Percentiles rank a stretch among this genome's conserved stretches.
Conservation (phyloP, 352 stramenopile species). For the Phytopythium chamaehyphon region DNA sequence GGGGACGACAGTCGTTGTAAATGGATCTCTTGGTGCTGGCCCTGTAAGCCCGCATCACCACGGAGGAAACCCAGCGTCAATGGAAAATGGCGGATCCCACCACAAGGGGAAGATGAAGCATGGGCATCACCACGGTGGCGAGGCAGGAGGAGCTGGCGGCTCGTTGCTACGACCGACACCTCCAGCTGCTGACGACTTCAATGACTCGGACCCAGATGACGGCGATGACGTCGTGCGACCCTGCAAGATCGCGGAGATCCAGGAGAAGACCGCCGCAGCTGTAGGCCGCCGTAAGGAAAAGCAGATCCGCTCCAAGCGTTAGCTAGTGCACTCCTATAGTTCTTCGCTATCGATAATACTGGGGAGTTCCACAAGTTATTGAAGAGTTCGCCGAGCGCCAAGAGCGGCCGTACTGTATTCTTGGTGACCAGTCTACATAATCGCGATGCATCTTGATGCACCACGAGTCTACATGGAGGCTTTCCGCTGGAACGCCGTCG, state of each 20-base stretch:
- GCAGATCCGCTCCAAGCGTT: slow-evolving; percentile 44
- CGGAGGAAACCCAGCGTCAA: neutral
- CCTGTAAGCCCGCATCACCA: slow-evolving; percentile 11
- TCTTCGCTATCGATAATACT: too few species aligned
- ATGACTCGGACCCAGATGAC: slow-evolving; percentile 72
- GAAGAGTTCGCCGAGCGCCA: too few species aligned
- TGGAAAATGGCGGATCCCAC: slow-evolving; percentile 4
- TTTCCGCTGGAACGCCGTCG: slow-evolving; percentile 43
- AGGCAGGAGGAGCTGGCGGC: slow-evolving; percentile 7
- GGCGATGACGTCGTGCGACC: slow-evolving; percentile 55
- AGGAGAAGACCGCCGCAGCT: slow-evolving; percentile 66
- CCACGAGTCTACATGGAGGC: slow-evolving; percentile 32
- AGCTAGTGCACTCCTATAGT: neutral
- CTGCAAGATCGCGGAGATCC: slow-evolving; percentile 75
- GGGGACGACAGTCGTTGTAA: slow-evolving; percentile 17
- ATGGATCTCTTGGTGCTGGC: neutral
- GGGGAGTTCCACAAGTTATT: too few species aligned
- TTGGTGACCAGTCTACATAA: too few species aligned
- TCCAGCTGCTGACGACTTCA: slow-evolving; percentile 65
- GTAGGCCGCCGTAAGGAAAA: slow-evolving; percentile 72
- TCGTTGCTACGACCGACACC: slow-evolving; percentile 44
- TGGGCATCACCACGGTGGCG: slow-evolving; percentile 6
- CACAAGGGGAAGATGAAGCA: slow-evolving; percentile 34
- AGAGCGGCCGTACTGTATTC: too few species aligned
- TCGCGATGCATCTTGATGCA: neutral